Evolutionary conservation across 2,329 filamentous ascomycete genomes (phyloP), one percentile per base, ranked within the genome.

Genomic region (Trichoderma polysporum): DNA sequence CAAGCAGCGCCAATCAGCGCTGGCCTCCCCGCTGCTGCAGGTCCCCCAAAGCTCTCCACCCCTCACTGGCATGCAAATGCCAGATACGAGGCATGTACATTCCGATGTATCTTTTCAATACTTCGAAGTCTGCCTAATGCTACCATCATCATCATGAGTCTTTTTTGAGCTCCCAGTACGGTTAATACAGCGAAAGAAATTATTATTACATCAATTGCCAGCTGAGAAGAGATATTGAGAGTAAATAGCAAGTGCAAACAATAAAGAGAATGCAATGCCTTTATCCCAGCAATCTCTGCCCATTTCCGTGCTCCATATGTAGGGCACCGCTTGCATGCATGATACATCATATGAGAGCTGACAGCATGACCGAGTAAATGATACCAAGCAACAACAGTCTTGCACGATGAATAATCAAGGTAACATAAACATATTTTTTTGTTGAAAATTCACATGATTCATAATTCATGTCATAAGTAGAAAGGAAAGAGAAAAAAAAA

Each of bases 21-120:
- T 8, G 37, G 37, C 4, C 27, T 54, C 49, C 37, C 61, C 61
- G 50, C 49, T 47, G 50, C 61, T 56, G 61, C 61, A 64, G 61
- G 61, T 64, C 61, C 61, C 61, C 39, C 31, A 47, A 56, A 35
- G 50, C 50, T 56, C 19, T 56, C 37, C 61, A 39, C 61, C 61
- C 50, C 50, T 54, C 50, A 35, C 50, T 35, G 61, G 49, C 49
- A 25, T 35, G 41, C 9, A 45, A 45, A 45, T 45, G 41, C 41
- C 41, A 45, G 41, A 45, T 45, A 22, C 17, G 25, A 53, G 17
- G 25, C 27, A 31, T 25, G 50, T 29, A 50, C 47, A 50, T 50
- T 50, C 15, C 25, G 22, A 22, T 50, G 25, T 25, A 50, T 50
- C 47, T 50, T 25, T 50, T 50, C 19, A 17, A 50, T 50, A 50